Percentiles rank a stretch among this genome's conserved stretches.
These are phyloP conservation scores for Albatrellus ellisii DNA, from an alignment of 768 basidiomycete genomes.

Conservation along the genomic window DNA sequence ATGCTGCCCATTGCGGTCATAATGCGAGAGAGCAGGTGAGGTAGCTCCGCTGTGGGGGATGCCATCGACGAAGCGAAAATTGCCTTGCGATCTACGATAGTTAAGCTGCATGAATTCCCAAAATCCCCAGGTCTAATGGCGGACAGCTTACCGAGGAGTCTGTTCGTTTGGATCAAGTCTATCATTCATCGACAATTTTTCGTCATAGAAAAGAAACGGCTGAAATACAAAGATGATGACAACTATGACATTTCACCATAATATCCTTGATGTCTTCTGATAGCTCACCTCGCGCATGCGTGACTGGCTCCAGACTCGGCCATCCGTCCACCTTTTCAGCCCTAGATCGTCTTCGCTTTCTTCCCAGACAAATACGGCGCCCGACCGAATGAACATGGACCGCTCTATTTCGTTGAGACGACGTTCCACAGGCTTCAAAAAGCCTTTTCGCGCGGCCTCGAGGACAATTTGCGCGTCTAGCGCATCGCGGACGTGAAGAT, in stretches of 20 bases:
- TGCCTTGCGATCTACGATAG: conserved; percentile 18
- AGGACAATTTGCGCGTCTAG: conserved; percentile 54
- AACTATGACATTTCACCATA: conserved; percentile 1
- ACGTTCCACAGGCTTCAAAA: conserved; percentile 34
- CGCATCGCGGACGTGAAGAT: conserved; percentile 52
- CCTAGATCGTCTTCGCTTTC: conserved; percentile 55
- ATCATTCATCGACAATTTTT: conserved; percentile 35
- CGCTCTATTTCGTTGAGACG: conserved; percentile 53
- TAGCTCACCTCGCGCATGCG: conserved; percentile 43
- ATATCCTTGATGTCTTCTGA: not conserved
- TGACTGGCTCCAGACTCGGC: conserved; percentile 55
- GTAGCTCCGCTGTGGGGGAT: conserved; percentile 34
- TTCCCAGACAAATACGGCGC: conserved; percentile 59
- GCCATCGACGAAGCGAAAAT: conserved; percentile 41
- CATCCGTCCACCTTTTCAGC: conserved; percentile 60
- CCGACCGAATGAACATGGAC: conserved; percentile 38
- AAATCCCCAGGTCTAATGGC: conserved; percentile 7
- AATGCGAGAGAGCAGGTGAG: conserved; percentile 43
- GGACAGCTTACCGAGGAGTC: conserved; percentile 23
- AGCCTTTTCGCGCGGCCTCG: conserved; percentile 47
- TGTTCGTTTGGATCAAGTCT: conserved; percentile 23
- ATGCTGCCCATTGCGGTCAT: conserved; percentile 38
- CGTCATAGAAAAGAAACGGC: conserved; percentile 64
- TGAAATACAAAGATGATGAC: conserved; percentile 16
- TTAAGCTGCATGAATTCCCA: too few relatives aligned